Evolutionary conservation across 345 rosid genomes (phyloP).

Genomic region (Euphorbia tirucalli): DNA sequence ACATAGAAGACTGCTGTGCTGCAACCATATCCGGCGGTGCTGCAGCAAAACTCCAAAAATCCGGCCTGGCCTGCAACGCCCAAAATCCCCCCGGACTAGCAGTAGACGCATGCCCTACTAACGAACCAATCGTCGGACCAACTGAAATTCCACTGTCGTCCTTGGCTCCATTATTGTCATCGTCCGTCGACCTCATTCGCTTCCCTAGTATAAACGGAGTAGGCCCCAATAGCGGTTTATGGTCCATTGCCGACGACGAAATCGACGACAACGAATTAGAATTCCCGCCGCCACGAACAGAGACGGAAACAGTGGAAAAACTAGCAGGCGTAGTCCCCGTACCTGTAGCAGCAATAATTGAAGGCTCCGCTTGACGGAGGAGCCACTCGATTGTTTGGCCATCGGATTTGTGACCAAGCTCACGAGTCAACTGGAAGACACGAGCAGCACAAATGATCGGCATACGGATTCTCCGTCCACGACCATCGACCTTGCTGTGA

Average conservation of each 20-base stretch:
- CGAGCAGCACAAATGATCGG: slow-evolving; percentile 99
- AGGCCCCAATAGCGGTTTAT: slow-evolving; percentile 66
- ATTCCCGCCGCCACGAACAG: slow-evolving; percentile 54
- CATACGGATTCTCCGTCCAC: slow-evolving; percentile 96
- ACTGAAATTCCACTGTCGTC: slow-evolving; percentile 20
- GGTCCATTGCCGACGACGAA: slow-evolving; percentile 47
- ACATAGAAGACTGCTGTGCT: slow-evolving; percentile 44
- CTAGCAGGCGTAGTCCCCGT: slow-evolving; percentile 96
- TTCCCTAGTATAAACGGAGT: slow-evolving; percentile 89
- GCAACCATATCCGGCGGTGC: slow-evolving; percentile 63
- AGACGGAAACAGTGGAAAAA: slow-evolving; percentile 72
- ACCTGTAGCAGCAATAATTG: slow-evolving; percentile 96
- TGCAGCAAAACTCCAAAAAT: slow-evolving; percentile 79
- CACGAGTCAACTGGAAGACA: slow-evolving; percentile 92
- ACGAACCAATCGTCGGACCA: slow-evolving; percentile 7
- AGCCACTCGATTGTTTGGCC: slow-evolving; percentile 99
- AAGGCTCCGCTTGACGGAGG: slow-evolving; percentile 98
- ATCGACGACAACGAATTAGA: slow-evolving; percentile 41
- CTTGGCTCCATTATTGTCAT: slow-evolving; percentile 13
- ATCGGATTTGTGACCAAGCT: slow-evolving; percentile 96
- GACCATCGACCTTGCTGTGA: slow-evolving; percentile 96
- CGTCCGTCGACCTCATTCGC: slow-evolving; percentile 48
- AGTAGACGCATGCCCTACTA: slow-evolving; percentile 35
- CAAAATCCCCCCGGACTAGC: slow-evolving; percentile 64
- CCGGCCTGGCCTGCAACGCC: slow-evolving; percentile 78